Conservation (phyloP, 78 protist genomes). For the Isochrysis galbana region DNA sequence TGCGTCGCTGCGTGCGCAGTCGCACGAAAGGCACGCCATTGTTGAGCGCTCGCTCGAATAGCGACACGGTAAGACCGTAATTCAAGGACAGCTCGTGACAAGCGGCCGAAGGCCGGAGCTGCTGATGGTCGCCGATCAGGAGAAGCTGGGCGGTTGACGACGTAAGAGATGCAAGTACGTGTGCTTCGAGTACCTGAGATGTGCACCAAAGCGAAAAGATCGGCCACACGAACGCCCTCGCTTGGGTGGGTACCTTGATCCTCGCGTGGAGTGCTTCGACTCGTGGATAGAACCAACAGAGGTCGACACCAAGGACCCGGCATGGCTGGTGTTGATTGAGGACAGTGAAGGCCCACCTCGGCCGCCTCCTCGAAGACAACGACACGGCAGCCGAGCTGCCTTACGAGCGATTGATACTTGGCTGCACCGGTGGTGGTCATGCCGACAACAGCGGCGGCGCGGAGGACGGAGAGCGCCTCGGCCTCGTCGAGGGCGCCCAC, state of each 20-base stretch:
- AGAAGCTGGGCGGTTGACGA: slow-evolving; percentile 60
- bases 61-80: slow-evolving; percentile 54
- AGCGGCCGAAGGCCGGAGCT: slow-evolving; percentile 73
- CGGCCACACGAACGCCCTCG: not conserved
- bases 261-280: too few relatives aligned
- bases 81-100: slow-evolving; percentile 14
- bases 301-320: not conserved
- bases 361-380: slow-evolving; percentile 75
- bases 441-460: slow-evolving; percentile 31
- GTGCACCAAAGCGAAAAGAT: not conserved
- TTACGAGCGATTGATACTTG: slow-evolving; percentile 25
- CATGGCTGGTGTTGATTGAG: too few relatives aligned
- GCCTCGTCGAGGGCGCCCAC: not conserved
- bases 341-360: too few relatives aligned
- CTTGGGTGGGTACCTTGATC: too few relatives aligned
- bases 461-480: not conserved
- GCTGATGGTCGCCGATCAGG: slow-evolving; percentile 90
- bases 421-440: slow-evolving; percentile 63
- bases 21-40: not conserved
- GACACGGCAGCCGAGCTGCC: slow-evolving; percentile 30
- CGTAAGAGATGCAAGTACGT: slow-evolving; percentile 61
- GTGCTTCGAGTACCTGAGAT: slow-evolving; percentile 66
- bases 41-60: slow-evolving; percentile 79
- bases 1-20: slow-evolving; percentile 76
- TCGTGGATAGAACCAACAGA: too few relatives aligned